phyloP scores from a whole-genome alignment of 495 filamentous ascomycete genomes.

The Xylaria flabelliformis region DNA sequence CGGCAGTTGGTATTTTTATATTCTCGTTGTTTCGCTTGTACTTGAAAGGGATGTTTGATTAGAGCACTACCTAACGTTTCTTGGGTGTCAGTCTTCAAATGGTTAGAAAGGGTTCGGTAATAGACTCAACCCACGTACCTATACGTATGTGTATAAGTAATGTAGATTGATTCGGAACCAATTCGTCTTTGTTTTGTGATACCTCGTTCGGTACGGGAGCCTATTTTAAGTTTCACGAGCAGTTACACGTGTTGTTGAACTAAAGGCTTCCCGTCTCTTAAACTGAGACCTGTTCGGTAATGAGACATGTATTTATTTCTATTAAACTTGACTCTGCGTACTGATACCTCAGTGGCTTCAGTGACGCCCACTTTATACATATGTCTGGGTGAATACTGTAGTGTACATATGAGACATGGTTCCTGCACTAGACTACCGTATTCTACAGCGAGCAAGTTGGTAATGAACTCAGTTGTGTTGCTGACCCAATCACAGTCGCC shows the following conservation, averaged over 20 bases:
- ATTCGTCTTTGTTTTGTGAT: not conserved
- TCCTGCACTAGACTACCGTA: not conserved
- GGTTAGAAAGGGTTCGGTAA: not conserved
- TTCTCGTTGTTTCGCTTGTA: not conserved
- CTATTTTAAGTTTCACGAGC: not conserved
- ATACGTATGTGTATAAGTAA: not conserved
- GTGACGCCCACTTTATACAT: not conserved
- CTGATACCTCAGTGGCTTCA: not conserved
- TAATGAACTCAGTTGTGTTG: not conserved
- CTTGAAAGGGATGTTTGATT: not conserved
- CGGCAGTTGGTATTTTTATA: not conserved
- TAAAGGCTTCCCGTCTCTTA: not conserved
- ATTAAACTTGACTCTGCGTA: not conserved
- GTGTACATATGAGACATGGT: slow-evolving; percentile 7
- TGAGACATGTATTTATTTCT: slow-evolving; percentile 10
- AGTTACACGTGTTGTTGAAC: slow-evolving; percentile 1
- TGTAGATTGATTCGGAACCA: not conserved
- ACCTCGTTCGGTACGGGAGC: not conserved
- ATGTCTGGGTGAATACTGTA: not conserved
- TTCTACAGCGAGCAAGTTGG: not conserved
- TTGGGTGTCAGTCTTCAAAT: not conserved
- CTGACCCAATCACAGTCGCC: slow-evolving; percentile 4
- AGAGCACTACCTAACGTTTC: not conserved
- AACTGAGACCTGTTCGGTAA: not conserved
- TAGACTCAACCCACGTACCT: not conserved